These are phyloP conservation scores for Paraphysoderma sedebokerense DNA, from an alignment of 371 early-diverging fungal species.

Conservation along the genomic window DNA sequence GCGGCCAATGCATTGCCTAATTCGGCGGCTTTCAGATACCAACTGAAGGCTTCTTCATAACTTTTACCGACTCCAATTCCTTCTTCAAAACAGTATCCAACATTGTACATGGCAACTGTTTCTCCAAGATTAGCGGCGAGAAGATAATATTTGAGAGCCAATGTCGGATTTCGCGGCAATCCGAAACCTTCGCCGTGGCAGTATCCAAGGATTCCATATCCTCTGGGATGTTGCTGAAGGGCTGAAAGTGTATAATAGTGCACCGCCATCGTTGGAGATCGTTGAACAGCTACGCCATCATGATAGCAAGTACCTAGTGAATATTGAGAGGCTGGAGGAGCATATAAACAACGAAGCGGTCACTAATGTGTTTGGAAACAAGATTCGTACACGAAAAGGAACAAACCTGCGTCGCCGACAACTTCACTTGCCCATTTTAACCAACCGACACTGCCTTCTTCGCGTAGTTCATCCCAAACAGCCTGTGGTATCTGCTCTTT, in stretches of 20 bases:
- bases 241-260: constrained; percentile 54
- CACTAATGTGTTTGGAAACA: background rate
- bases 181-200: constrained; percentile 82
- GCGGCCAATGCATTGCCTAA: constrained; percentile 69
- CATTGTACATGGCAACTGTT: constrained; percentile 55
- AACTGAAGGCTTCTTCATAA: constrained; percentile 41
- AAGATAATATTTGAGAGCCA: constrained; percentile 48
- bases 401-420: constrained; percentile 10
- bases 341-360: background rate
- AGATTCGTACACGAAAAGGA: background rate
- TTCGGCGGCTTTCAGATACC: constrained; percentile 43
- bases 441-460: no score
- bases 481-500: no score
- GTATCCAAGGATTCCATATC: constrained; percentile 68
- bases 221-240: constrained; percentile 55
- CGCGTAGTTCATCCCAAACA: no score
- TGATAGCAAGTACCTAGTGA: constrained; percentile 58
- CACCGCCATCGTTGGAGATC: constrained; percentile 41
- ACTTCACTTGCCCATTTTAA: no score
- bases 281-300: constrained; percentile 49
- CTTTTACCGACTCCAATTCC: constrained; percentile 51
- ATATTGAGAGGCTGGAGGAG: constrained; percentile 37
- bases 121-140: constrained; percentile 41
- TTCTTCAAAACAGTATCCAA: constrained; percentile 69
- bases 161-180: constrained; percentile 36